Base-by-base conservation (phyloP, 441 rosid species). In the Gossypium trilobum region DNA sequence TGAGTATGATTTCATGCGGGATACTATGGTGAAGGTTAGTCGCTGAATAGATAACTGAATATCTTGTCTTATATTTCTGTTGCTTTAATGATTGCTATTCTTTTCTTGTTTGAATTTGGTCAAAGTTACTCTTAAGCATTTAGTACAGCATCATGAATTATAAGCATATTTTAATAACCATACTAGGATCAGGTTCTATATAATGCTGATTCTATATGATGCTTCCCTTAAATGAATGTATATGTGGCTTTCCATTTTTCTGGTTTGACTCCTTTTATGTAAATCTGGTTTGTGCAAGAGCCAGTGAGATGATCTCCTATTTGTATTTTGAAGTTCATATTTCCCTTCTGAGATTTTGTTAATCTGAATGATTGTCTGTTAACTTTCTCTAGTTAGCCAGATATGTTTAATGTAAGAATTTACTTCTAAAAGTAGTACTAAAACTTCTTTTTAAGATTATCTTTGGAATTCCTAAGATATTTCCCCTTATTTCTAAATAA, bases 1-100 rank as follows among this genome's bases (percentile, higher is more conserved):
- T 85, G 93, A 87, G 73, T 89, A 89, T 77, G 91, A 89, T 79
- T 87, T 82, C 75, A 84, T 85, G 85, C 78, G 87, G 75, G 88
- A 89, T 75, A 83, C 87, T 54, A 89, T 87, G 91, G 87, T 89
- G 65, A 89, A 89, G 93, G 93, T 87, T 55, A 80, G 91, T 58
- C 4, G 59, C 63, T 31, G 5, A 56, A 39, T 23, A 19, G 51
- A 64, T 23, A 31, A 23, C 23, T 71, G 27, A 51, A 50, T 46
- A 59, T 17, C 48, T 1, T 52, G 31, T 69, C 29, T 69, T 69
- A 19, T 42, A 13, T 70, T 73, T 44, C 6, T 74, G 29, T 23
- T 66, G 19, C 56, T 20, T 4, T 62, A 61, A 1, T 56, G 31
- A 29, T 17, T 48, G 59, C 51, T 31, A 29, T 55, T 72, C 50